Evolutionary conservation across 2,329 filamentous ascomycete genomes (phyloP), one percentile per base, ranked within the genome.

Genomic region (Tolypocladium pustulatum): DNA sequence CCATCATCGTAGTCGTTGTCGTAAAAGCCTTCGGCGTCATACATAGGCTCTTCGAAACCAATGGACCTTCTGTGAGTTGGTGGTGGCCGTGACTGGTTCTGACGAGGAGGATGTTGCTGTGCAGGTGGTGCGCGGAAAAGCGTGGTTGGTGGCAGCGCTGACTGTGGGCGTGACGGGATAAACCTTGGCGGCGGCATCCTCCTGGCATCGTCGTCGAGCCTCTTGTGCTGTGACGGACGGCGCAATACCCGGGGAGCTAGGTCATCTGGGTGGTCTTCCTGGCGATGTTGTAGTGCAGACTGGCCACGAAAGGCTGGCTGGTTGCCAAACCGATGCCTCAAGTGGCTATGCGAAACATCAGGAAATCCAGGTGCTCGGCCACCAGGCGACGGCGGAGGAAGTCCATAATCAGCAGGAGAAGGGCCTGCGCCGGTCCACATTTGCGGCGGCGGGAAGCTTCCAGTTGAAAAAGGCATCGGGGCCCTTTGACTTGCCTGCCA

Each of bases 121-220:
- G 54, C 9, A 70, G 54, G 62, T 8, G 68, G 69, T 15, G 69
- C 64, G 15, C 68, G 67, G 61, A 68, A 73, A 3, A 69, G 64
- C 36, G 65, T 63, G 8, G 65, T 60, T 32, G 64, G 63, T 13
- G 69, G 69, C 54, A 70, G 52, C 8, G 71, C 67, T 20, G 72
- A 71, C 62, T 72, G 69, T 1, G 71, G 76, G 17, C 77, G 56
- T 46, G 58, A 58, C 25, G 71, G 71, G 43, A 71, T 64, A 32
- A 60, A 65, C 2, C 67, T 67, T 4, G 79, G 79, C 13, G 80
- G 79, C 27, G 81, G 80, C 79, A 81, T 81, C 36, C 72, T 71
- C 55, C 65, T 69, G 37, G 76, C 73, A 56, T 80, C 78, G 1
- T 80, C 76, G 0, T 77, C 73, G 9, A 71, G 66, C 58, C 74